These are phyloP conservation scores for Vitis cinerea DNA, from an alignment of 164 flowering plant genomes.

Conservation along the genomic window DNA sequence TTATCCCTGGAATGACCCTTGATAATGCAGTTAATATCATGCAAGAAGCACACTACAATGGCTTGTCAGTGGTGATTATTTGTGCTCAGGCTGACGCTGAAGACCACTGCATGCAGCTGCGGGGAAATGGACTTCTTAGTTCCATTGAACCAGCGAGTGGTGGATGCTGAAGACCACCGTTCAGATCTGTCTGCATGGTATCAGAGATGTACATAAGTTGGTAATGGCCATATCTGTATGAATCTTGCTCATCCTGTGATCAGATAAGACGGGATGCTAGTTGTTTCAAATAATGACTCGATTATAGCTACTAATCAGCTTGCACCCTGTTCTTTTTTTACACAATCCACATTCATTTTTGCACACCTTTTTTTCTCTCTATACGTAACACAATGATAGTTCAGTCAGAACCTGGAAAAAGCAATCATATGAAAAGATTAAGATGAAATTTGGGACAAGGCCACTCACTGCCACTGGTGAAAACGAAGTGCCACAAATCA, in stretches of 20 bases:
- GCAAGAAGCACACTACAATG: slow-evolving; percentile 97
- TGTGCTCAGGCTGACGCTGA: slow-evolving; percentile 95
- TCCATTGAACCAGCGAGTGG: slow-evolving; percentile 90
- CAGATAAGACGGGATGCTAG: slow-evolving; percentile 8
- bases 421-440: too few relatives aligned
- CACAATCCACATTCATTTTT: neutral
- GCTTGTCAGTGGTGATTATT: slow-evolving; percentile 80
- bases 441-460: too few relatives aligned
- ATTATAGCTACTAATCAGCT: neutral
- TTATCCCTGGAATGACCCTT: slow-evolving; percentile 91
- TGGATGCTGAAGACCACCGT: slow-evolving; percentile 48
- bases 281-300: slow-evolving; percentile 14
- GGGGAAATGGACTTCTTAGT: slow-evolving; percentile 93
- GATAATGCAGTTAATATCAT: slow-evolving; percentile 92
- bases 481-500: too few relatives aligned
- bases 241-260: slow-evolving; percentile 11
- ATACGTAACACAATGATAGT: too few relatives aligned
- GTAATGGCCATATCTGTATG: slow-evolving; percentile 9
- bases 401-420: too few relatives aligned
- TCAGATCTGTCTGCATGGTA: neutral
- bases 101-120: slow-evolving; percentile 85
- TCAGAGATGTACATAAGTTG: slow-evolving; percentile 15
- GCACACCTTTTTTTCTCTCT: neutral
- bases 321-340: neutral
- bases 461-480: too few relatives aligned